Evolutionary conservation across 495 filamentous ascomycete genomes (phyloP), one percentile per base, ranked within the genome.

Genomic region (Cladorrhinum samala): DNA sequence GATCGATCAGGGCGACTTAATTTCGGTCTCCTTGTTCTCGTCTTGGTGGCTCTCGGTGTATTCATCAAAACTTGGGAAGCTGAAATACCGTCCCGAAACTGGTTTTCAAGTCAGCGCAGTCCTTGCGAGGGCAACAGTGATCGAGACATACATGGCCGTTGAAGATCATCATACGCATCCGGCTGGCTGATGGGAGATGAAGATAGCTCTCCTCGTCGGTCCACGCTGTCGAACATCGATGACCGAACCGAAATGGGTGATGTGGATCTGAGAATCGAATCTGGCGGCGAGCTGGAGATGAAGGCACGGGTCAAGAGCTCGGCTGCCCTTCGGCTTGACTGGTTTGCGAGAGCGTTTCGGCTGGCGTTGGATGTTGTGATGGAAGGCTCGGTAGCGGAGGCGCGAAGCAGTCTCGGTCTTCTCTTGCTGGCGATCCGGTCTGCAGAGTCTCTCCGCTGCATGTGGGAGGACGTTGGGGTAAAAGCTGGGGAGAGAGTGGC

Each of bases 41-140:
- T 69, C 67, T 40, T 66, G 58, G 43, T 70, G 68, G 46, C 61
- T 66, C 13, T 61, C 66, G 36, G 73, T 72, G 64, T 74, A 76
- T 42, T 68, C 60, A 46, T 81, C 78, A 56, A 80, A 79, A 66
- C 74, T 80, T 16, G 78, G 78, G 61, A 81, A 81, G 69, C 76
- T 79, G 51, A 78, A 77, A 54, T 81, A 81, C 44, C 74, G 70
- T 11, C 62, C 72, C 8, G 68, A 68, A 20, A 60, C 71, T 73
- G 51, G 16, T 19, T 18, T 47, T 18, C 41, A 21, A 20, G 62
- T 61, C 42, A 68, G 63, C 42, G 39, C 13, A 18, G 4, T 19
- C 9, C 9, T 19, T 13, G 14, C 49, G 20, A 3, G 16, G 37
- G 36, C n/a, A 19, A 0, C 1, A n/a, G 27, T 21, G 2, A n/a